Evolutionary conservation across 2,329 filamentous ascomycete species (phyloP), one percentile per base, ranked within the genome.

Genomic region (Paecilomyces sp.): DNA sequence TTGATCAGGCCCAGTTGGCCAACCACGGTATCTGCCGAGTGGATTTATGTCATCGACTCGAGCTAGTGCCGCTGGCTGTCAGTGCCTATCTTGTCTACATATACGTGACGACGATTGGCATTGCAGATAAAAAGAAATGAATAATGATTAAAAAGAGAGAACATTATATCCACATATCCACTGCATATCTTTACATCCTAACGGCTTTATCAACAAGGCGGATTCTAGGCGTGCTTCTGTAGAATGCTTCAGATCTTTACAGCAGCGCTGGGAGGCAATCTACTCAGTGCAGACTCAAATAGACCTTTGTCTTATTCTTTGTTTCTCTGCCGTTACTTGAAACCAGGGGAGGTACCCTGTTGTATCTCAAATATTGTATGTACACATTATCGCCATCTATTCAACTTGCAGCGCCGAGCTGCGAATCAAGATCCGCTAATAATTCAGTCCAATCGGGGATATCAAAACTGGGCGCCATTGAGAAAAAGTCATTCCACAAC

Each of bases 1-100:
- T 22, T 22, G n/a, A 47, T 47, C 66, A 67, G 41, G 66, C 59
- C 65, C 57, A 61, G 57, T 54, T 34, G 62, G 60, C 54, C 58
- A 61, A 63, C 47, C 60, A 50, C 51, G 34, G 52, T 55, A 31
- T 53, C 51, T 53, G 36, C n/a, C 6, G 41, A 18, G 41, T 47
- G 41, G 41, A 47, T 47, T 47, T 47, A 47, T 47, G 18, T 9
- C 41, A 47, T 47, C 41, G 3, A 22, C 41, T 47, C 41, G 7
- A 47, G 18, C 8, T 6, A 47, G 36, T 47, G 15, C 36, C 15
- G 36, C 15, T 47, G 36, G 5, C 36, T 18, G 36, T 47, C 15
- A 41, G 18, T 47, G 41, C 41, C 41, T 47, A 18, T 47, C n/a
- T 47, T 18, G 15, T n/a, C n/a, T 47, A 18, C 36, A 47, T 47